Evolutionary conservation across 1,139 yeast species (phyloP), one percentile per base, ranked within the genome.

Genomic region (Entelexis paramagnoliae): DNA sequence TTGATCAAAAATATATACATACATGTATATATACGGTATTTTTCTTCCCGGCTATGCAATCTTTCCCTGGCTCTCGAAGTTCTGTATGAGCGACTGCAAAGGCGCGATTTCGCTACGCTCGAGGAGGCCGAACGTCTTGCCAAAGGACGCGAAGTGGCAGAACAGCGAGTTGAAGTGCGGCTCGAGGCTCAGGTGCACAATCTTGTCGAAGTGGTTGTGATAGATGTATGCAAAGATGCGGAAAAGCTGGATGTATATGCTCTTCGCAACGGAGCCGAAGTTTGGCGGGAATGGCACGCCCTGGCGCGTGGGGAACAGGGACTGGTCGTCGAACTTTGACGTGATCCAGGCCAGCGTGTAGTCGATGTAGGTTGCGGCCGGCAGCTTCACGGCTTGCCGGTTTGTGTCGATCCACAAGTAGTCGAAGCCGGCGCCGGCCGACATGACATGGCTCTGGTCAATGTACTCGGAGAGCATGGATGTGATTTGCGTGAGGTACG

Each of bases 91-190:
- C 2, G 84, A 81, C 51, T 74, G 68, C 58, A 91, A 70, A 0
- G 98, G 98, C 55, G 75, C 83, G 68, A 88, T 71, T 60, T 91
- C 98, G 55, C 74, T 73, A 54, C 80, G 71, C 59, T 89, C 97
- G 46, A 91, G 73, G 59, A 91, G 75, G 51, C 78, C 81, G 67
- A 86, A 91, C 60, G 88, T 95, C 62, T 83, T 83, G 17, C 83
- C 79, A 63, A 91, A 85, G 52, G 95, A 83, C 49, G 89, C 76
- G 64, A 84, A 91, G 66, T 93, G 98, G n/a, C 96, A 93, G 68
- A 91, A 93, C 63, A 89, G 87, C 4, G 97, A 88, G 68, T 93
- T 91, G 95, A 96, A 91, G 66, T 93, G 98, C 1, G 98, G 96
- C 66, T 91, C 98, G 55, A 91, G 68, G 4, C 95, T 82, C 57